Evolutionary conservation across 1,284 basidiomycete genomes (phyloP), one percentile per base, ranked within the genome.

Genomic region (Malassezia brasiliensis): DNA sequence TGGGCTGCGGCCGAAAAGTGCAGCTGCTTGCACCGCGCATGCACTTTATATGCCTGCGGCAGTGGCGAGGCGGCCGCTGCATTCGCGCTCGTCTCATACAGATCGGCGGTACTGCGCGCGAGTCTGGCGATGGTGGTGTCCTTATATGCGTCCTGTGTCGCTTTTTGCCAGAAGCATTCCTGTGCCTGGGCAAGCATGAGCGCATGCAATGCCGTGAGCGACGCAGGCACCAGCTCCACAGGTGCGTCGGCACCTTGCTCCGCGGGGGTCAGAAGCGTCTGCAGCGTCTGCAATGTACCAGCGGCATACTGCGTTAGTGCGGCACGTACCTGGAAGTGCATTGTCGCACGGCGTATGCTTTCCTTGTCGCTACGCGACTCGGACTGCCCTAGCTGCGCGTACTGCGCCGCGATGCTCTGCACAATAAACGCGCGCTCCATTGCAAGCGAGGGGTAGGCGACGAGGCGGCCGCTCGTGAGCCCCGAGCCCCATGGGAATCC

Each of bases 101-200:
- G 60, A 20, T 66, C 65, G 1, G 66, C 50, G 6, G 83, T 87
- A 68, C 84, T 83, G 31, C 83, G 81, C 0, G 93, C 86, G 37
- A 98, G 79, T 74, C 87, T 90, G 1, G 90, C 86, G 54, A 96
- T 83, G 2, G 90, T 79, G 0, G 82, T 84, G 66, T 93, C 90
- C 77, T 88, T 90, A 77, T 85, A 79, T 59, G 83, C 78, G 72
- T 88, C 61, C 35, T 88, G 77, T 61, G 87, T 85, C 6, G 90
- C 91, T 64, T 86, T 83, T 72, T 94, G 90, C 91, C 93, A 96
- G 51, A 85, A 88, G 69, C 90, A 94, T 77, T 98, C 93, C 69
- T 96, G 91, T 0, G 90, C 91, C 77, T 96, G 90, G 0, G 90
- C 90, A 1, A 96, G 80, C 82, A 90, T 87, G 52, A 96, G 80